Evolutionary conservation across 345 rosid species (phyloP), one percentile per base, ranked within the genome.

Genomic region (Brassica cretica): DNA sequence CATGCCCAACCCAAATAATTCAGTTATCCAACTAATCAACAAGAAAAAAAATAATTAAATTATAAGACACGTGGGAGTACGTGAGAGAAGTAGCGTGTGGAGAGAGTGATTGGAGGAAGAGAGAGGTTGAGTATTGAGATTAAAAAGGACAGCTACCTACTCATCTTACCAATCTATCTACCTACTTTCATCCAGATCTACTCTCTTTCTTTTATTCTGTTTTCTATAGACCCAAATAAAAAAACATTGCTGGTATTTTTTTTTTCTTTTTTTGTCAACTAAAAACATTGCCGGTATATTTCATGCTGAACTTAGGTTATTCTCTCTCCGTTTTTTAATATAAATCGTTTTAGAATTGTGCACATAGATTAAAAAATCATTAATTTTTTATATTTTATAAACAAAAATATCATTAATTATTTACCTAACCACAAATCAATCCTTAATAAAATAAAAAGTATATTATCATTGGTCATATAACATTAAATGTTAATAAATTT

Each of bases 131-230:
- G 82, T 78, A 73, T 61, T 68, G 58, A 74, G 76, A 75, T 56
- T 14, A 69, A 69, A 75, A 70, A 65, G 70, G 83, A 75, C 79
- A 75, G 79, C 80, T 80, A 80, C 83, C 83, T 56, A 80, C 83
- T 70, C 76, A 80, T 80, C 72, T 75, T 80, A 74, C 62, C 78
- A 27, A 79, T 80, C 79, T 70, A 64, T 75, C 76, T 75, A 80
- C 83, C 83, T 65, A 80, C 80, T 75, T 79, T 74, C 79, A 70
- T 68, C 53, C 79, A 75, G 63, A 80, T 80, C 83, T 80, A 69
- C 75, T 53, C 65, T 18, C 29, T 35, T 35, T 35, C n/a, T 27
- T 16, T 24, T 19, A 10, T 66, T 19, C 19, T 25, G 7, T 46
- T 46, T 12, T 3, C 8, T 41, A 3, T 9, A 7, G 21, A 8